Evolutionary conservation across 306 rosid genomes (phyloP).

Genomic region (Neltuma alba): DNA sequence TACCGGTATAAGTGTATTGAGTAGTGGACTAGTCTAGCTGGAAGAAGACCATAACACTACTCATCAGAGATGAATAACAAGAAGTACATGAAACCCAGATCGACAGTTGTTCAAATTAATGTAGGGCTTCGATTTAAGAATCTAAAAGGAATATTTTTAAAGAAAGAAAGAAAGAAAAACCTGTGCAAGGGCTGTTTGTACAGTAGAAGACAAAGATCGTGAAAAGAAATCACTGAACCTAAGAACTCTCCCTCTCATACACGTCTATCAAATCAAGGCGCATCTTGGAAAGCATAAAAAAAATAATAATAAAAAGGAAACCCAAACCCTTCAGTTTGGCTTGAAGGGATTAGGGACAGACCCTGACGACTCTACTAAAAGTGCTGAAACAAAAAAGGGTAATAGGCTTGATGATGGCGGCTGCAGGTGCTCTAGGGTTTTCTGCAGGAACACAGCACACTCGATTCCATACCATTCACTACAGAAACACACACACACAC

Average conservation of each 20-base stretch:
- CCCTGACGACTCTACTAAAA: constrained; percentile 42
- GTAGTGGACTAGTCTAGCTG: neutral
- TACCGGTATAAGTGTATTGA: constrained; percentile 32
- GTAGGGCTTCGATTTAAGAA: constrained; percentile 40
- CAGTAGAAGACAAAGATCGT: constrained; percentile 47
- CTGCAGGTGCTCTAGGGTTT: constrained; percentile 67
- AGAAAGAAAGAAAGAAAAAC: neutral
- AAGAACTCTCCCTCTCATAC: constrained; percentile 4
- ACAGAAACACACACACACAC: constrained; percentile 15
- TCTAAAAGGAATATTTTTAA: constrained; percentile 9
- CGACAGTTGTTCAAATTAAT: constrained; percentile 47
- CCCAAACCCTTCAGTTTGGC: constrained; percentile 8
- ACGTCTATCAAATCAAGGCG: constrained; percentile 48
- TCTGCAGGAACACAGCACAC: constrained; percentile 24
- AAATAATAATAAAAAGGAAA: neutral
- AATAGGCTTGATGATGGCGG: constrained; percentile 63
- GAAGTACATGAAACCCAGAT: constrained; percentile 61
- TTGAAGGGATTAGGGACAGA: constrained; percentile 37
- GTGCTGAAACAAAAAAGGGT: constrained; percentile 31
- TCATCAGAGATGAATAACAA: constrained; percentile 38
- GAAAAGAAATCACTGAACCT: constrained; percentile 56
- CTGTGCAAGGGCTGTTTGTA: constrained; percentile 17
- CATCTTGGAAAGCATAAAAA: neutral
- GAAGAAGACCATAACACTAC: constrained; percentile 38
- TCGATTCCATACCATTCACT: neutral